phyloP scores from a whole-genome alignment of 345 rosid species.

The Nephelium lappaceum region DNA sequence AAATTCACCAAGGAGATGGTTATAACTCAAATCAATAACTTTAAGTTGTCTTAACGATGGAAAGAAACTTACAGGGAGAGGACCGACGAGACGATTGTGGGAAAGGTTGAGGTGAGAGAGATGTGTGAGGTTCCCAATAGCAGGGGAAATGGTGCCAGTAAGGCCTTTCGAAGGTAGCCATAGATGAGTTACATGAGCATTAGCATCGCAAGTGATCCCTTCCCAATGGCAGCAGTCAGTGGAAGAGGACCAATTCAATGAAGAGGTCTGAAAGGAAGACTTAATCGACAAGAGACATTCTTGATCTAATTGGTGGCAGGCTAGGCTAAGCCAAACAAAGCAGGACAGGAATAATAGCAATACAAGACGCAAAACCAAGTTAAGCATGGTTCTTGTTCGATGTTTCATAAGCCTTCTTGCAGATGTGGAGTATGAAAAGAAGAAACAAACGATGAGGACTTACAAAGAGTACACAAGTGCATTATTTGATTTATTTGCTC shows the following conservation, averaged over 20 bases:
- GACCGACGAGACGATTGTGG: slow-evolving; percentile 17
- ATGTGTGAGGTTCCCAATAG: slow-evolving; percentile 11
- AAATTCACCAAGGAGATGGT: slow-evolving; percentile 20
- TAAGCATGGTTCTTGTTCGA: background rate
- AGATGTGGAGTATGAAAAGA: background rate
- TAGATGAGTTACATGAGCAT: background rate
- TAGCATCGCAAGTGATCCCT: slow-evolving; percentile 18
- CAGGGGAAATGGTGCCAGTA: slow-evolving; percentile 11
- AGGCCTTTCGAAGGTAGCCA: slow-evolving; percentile 24
- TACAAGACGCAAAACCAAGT: background rate
- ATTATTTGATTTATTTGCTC: no score
- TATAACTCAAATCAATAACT: slow-evolving; percentile 26
- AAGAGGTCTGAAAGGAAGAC: background rate
- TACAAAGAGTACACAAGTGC: no score
- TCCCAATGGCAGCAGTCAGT: slow-evolving; percentile 33
- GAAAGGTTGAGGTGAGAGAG: slow-evolving; percentile 29
- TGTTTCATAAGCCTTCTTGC: no score
- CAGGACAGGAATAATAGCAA: no score
- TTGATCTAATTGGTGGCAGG: slow-evolving; percentile 23
- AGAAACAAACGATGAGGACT: no score
- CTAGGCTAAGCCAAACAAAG: slow-evolving; percentile 16
- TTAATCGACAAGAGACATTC: slow-evolving; percentile 16
- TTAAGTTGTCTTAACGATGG: background rate
- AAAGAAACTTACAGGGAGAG: slow-evolving; percentile 8
- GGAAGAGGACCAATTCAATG: slow-evolving; percentile 26